These are phyloP conservation scores for Fusarium camptoceras DNA, from an alignment of 2,329 filamentous ascomycete genomes.

Conservation along the genomic window DNA sequence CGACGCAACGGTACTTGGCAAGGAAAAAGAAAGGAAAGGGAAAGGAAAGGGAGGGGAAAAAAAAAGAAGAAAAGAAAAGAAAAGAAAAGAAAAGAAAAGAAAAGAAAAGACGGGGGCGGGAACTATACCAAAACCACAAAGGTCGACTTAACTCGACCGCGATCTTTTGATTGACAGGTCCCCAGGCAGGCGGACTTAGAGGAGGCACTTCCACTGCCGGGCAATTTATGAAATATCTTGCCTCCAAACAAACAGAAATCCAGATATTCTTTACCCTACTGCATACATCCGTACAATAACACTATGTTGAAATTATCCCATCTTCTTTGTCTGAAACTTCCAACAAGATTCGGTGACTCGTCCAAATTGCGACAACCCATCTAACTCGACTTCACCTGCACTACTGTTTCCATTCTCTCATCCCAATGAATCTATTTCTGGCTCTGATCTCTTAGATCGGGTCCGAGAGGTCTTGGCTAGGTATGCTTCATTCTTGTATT, in stretches of 20 bases:
- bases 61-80: not conserved
- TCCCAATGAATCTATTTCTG: slow-evolving; percentile 37
- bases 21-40: slow-evolving; percentile 13
- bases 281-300: not conserved
- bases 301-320: slow-evolving; percentile 5
- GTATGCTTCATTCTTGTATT: slow-evolving; percentile 26
- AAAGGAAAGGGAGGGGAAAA: slow-evolving; percentile 8
- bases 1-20: slow-evolving; percentile 12
- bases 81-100: slow-evolving; percentile 2
- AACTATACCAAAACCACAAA: slow-evolving; percentile 13
- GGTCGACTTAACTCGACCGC: not conserved
- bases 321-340: slow-evolving; percentile 30
- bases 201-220: not conserved
- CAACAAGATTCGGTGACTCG: not conserved
- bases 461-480: slow-evolving; percentile 24
- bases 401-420: slow-evolving; percentile 28
- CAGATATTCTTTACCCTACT: not conserved
- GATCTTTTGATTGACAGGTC: not conserved
- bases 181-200: too few relatives aligned
- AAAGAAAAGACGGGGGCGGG: slow-evolving; percentile 13
- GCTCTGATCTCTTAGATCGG: slow-evolving; percentile 20
- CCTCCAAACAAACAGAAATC: not conserved
- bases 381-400: slow-evolving; percentile 14
- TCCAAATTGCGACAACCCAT: slow-evolving; percentile 13
- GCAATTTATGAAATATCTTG: not conserved